A percentile compares a stretch with the other conserved stretches of the same genome.
These are phyloP conservation scores for Trypanosoma cruzi DNA, from an alignment of 208 protist species.

Conservation along the genomic window DNA sequence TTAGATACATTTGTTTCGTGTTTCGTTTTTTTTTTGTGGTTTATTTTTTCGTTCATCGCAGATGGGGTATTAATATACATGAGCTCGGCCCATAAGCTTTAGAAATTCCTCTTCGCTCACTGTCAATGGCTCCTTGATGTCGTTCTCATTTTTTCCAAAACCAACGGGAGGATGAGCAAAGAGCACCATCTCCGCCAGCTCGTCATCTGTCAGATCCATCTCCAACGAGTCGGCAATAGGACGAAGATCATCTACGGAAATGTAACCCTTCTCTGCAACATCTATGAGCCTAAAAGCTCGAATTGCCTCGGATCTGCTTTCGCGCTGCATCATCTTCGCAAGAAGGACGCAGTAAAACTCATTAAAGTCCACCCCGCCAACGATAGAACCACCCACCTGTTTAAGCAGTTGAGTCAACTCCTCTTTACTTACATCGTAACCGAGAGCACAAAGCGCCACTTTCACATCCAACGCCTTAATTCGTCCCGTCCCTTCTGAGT, in stretches of 20 bases:
- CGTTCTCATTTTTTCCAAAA: slow-evolving; percentile 50
- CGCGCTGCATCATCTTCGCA: slow-evolving; percentile 80
- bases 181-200: slow-evolving; percentile 97
- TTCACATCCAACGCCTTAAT: slow-evolving; percentile 91
- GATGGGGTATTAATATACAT: slow-evolving; percentile 63
- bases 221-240: slow-evolving; percentile 89
- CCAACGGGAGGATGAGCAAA: slow-evolving; percentile 85
- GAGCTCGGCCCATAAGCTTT: slow-evolving; percentile 96
- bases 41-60: background rate
- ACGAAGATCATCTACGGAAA: slow-evolving; percentile 96
- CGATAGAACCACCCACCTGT: slow-evolving; percentile 59
- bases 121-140: slow-evolving; percentile 57
- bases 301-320: slow-evolving; percentile 83
- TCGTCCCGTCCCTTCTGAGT: slow-evolving; percentile 90
- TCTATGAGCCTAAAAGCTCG: slow-evolving; percentile 95
- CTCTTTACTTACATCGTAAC: slow-evolving; percentile 93
- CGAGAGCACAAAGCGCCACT: slow-evolving; percentile 93
- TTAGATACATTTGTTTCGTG: background rate
- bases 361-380: slow-evolving; percentile 86
- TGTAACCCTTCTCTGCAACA: slow-evolving; percentile 92
- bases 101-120: slow-evolving; percentile 96
- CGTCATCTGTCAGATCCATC: slow-evolving; percentile 96
- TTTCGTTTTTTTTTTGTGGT: background rate
- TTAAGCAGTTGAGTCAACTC: slow-evolving; percentile 85
- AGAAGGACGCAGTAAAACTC: slow-evolving; percentile 89